Evolutionary conservation across 75 land plant genomes (phyloP).

Genomic region (Pinus tabuliformis): DNA sequence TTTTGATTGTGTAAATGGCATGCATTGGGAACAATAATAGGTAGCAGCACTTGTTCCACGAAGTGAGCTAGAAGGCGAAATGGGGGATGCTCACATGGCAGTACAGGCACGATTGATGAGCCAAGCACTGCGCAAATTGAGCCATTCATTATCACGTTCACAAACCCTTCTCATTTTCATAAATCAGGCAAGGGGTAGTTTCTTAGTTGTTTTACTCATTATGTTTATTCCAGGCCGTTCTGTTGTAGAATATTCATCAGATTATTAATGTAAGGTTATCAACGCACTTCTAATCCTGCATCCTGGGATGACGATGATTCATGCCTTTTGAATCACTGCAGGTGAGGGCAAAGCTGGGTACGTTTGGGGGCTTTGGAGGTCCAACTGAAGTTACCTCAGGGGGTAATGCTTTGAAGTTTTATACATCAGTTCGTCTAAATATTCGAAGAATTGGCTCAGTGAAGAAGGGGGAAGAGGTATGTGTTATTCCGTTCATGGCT

Average conservation of each 20-base stretch:
- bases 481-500: not conserved
- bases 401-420: slow-evolving; percentile 97
- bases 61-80: slow-evolving; percentile 95
- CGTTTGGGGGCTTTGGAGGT: slow-evolving; percentile 82
- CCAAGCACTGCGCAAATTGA: slow-evolving; percentile 92
- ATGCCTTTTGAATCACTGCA: slow-evolving; percentile 13
- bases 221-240: too few relatives aligned
- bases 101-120: slow-evolving; percentile 98
- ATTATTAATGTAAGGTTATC: too few relatives aligned
- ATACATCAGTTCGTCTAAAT: slow-evolving; percentile 93
- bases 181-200: slow-evolving; percentile 67
- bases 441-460: slow-evolving; percentile 67
- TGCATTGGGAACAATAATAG: slow-evolving; percentile 19
- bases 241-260: too few relatives aligned
- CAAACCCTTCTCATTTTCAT: slow-evolving; percentile 83
- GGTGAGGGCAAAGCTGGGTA: slow-evolving; percentile 72
- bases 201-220: too few relatives aligned
- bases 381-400: slow-evolving; percentile 91
- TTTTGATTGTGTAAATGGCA: not conserved
- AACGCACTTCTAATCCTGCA: too few relatives aligned
- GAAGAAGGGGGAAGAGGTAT: slow-evolving; percentile 95
- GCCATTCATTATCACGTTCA: slow-evolving; percentile 81
- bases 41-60: slow-evolving; percentile 96
- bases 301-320: too few relatives aligned
- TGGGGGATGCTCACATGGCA: slow-evolving; percentile 97